A percentile compares a stretch with the other conserved stretches of the same genome.
phyloP scores from a whole-genome alignment of 345 rosid genomes.

The Arabidopsis arenosa region DNA sequence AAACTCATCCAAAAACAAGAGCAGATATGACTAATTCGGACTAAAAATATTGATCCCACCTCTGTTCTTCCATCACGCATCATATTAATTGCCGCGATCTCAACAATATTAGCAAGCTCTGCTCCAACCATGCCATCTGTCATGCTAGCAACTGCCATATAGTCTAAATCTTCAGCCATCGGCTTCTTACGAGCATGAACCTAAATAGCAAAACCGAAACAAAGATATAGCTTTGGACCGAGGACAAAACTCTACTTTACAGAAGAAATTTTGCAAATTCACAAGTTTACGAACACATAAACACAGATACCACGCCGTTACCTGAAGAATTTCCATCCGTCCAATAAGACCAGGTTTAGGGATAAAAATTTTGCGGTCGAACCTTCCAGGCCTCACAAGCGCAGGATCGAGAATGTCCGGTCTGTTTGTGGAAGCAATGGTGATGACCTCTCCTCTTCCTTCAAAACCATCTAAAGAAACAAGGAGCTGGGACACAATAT shows the following conservation, averaged over 20 bases:
- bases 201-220: slow-evolving; percentile 41
- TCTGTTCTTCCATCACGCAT: slow-evolving; percentile 93
- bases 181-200: slow-evolving; percentile 98
- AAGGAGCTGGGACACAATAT: slow-evolving; percentile 62
- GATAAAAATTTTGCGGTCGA: slow-evolving; percentile 80
- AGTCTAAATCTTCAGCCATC: slow-evolving; percentile 94
- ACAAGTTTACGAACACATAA: neutral
- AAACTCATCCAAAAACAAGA: neutral
- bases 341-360: slow-evolving; percentile 94
- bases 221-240: neutral
- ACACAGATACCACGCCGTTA: slow-evolving; percentile 23
- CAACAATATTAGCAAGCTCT: slow-evolving; percentile 92
- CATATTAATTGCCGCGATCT: slow-evolving; percentile 92
- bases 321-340: slow-evolving; percentile 90
- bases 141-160: slow-evolving; percentile 88
- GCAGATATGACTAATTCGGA: neutral
- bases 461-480: slow-evolving; percentile 97
- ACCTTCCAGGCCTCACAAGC: slow-evolving; percentile 90
- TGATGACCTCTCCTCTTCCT: slow-evolving; percentile 94
- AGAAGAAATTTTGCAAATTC: neutral
- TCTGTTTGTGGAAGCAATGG: slow-evolving; percentile 95
- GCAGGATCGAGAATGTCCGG: slow-evolving; percentile 98
- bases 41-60: slow-evolving; percentile 49
- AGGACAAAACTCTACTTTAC: slow-evolving; percentile 8
- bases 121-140: slow-evolving; percentile 99